phyloP scores from a whole-genome alignment of 2,329 filamentous ascomycete genomes.

The Thyridium curvatum region DNA sequence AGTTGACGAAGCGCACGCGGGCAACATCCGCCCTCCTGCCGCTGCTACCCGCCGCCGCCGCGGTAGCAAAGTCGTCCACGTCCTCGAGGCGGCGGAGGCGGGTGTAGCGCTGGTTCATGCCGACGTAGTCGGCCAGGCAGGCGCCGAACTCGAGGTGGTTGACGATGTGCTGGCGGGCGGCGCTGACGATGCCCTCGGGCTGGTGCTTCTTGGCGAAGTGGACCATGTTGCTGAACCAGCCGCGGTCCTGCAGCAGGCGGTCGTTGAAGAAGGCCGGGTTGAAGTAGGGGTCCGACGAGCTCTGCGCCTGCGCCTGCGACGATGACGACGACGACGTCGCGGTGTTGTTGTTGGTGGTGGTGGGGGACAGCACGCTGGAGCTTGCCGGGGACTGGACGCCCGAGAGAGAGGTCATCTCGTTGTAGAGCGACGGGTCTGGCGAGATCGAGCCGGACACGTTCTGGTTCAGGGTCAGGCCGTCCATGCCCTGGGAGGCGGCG shows the following conservation, averaged over 20 bases:
- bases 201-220: slow-evolving; percentile 81
- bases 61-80: slow-evolving; percentile 44
- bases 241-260: slow-evolving; percentile 59
- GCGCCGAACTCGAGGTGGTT: slow-evolving; percentile 81
- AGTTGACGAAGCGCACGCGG: slow-evolving; percentile 77
- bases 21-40: slow-evolving; percentile 12
- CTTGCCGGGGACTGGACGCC: slow-evolving; percentile 11
- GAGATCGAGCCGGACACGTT: slow-evolving; percentile 12
- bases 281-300: slow-evolving; percentile 55
- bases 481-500: slow-evolving; percentile 1
- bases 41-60: background rate
- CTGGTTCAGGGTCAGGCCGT: slow-evolving; percentile 6
- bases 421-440: slow-evolving; percentile 17
- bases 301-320: too few relatives aligned
- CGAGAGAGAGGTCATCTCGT: slow-evolving; percentile 14
- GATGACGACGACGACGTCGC: too few relatives aligned
- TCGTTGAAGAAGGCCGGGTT: slow-evolving; percentile 76
- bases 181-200: slow-evolving; percentile 60
- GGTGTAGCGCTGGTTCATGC: slow-evolving; percentile 64
- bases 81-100: slow-evolving; percentile 67
- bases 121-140: slow-evolving; percentile 69
- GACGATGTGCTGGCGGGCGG: slow-evolving; percentile 66
- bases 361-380: slow-evolving; percentile 7
- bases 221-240: slow-evolving; percentile 60
- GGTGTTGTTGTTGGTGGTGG: slow-evolving; percentile 7